Base-by-base conservation (phyloP, 1,139 yeast species). In the Geotrichum citri-aurantii region DNA sequence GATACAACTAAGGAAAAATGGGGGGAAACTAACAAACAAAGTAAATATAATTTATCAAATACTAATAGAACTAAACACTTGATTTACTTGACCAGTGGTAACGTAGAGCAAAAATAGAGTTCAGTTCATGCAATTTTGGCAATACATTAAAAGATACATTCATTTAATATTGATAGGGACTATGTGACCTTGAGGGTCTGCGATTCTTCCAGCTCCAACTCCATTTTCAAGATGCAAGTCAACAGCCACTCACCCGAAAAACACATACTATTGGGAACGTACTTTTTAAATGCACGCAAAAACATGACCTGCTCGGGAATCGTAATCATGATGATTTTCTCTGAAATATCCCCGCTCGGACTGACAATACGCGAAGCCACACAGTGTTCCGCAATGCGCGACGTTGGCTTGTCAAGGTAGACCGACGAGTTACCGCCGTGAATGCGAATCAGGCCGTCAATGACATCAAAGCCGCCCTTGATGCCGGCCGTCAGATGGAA, bases 391-490 rank as follows among this genome's bases (percentile, higher is more conserved):
- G 2, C 76, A 74, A 52, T 26, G 26, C 42, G 27, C 26, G 46
- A 14, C 6, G 57, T 24, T 10, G 50, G 27, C 33, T 50, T 19
- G 24, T 26, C 19, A 14, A 57, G 27, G 5, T 40, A 23, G 3
- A 57, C 52, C 8, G 53, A 52, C 4, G 50, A 33, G 26, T 75
- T 72, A n/a, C 78, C 74, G 26, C 96, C 96, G 69, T 90, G 96
- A 1, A 85, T 81, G 50, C 73, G 74, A 21, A 90, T 75, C 24
- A 91, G 85, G 48, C 82, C 77, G 1, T 84, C 76, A 27, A 89
- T 80, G 1, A 84, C 79, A 0, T 80, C 80, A 2, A 77, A 72
- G 0, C 95, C 91, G 29, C 95, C 96, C n/a, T 83, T 81, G 40
- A 87, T 75, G 55, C 82, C 83, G 1, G 81, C 69, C 0, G 89